These are phyloP conservation scores for Trichomonas gallinae DNA, from an alignment of 208 protist genomes.

Conservation along the genomic window DNA sequence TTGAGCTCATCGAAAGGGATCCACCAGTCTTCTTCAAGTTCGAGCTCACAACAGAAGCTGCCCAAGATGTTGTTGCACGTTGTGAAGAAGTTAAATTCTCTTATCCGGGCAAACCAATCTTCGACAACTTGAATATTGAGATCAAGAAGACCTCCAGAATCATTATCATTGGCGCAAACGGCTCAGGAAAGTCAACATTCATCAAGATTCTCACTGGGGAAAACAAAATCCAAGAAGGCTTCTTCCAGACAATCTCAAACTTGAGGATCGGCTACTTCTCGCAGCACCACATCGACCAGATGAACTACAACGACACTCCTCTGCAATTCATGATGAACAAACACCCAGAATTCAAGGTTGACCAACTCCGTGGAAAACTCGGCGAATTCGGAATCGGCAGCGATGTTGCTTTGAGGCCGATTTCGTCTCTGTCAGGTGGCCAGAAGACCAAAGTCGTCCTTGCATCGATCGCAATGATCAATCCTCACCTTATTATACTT, in stretches of 20 bases:
- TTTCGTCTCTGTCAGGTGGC: constrained; percentile 31
- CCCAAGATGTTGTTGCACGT: background rate
- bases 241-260: constrained; percentile 14
- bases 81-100: background rate
- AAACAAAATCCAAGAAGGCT: constrained; percentile 10
- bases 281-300: constrained; percentile 38
- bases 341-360: background rate
- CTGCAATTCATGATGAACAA: constrained; percentile 25
- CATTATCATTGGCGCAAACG: constrained; percentile 27
- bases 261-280: constrained; percentile 31
- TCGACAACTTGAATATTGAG: background rate
- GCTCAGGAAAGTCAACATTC: constrained; percentile 32
- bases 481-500: constrained; percentile 29
- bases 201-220: constrained; percentile 27
- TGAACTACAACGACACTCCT: constrained; percentile 30
- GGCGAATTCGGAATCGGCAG: constrained; percentile 27
- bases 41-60: background rate
- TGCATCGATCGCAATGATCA: constrained; percentile 7
- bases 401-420: constrained; percentile 17
- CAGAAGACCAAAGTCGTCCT: constrained; percentile 36
- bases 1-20: background rate
- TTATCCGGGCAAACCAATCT: background rate
- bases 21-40: background rate
- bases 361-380: constrained; percentile 10
- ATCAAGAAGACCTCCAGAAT: background rate